Conservation (phyloP, 2,329 filamentous ascomycete genomes). For the Diaporthe aspalathi region DNA sequence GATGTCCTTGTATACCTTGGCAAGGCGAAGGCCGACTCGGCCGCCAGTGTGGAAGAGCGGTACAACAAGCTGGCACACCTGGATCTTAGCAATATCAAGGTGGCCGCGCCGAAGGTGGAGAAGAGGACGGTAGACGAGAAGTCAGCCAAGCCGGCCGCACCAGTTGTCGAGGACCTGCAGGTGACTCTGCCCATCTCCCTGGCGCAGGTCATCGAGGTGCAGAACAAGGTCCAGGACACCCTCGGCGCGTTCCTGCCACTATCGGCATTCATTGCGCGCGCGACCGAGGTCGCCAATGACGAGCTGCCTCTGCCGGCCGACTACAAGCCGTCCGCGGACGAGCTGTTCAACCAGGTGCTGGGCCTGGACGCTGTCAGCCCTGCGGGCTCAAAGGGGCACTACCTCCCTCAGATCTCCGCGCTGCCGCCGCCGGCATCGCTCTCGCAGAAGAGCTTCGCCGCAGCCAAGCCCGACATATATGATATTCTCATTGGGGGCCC, state of each 20-base stretch:
- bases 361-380: constrained; percentile 66
- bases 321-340: constrained; percentile 76
- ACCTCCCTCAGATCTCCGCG: constrained; percentile 78
- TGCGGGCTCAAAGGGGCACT: constrained; percentile 68
- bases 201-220: constrained; percentile 80
- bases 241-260: constrained; percentile 86
- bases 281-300: constrained; percentile 88
- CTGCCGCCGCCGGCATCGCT: constrained; percentile 59
- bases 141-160: constrained; percentile 52
- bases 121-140: constrained; percentile 49
- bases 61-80: constrained; percentile 84
- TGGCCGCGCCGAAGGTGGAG: constrained; percentile 66
- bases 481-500: constrained; percentile 74
- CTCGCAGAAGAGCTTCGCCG: constrained; percentile 50
- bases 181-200: constrained; percentile 83
- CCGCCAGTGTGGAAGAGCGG: constrained; percentile 75
- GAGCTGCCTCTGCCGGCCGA: constrained; percentile 77
- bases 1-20: constrained; percentile 94
- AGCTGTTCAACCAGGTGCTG: constrained; percentile 90
- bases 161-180: constrained; percentile 61
- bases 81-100: constrained; percentile 95
- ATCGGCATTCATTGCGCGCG: constrained; percentile 87
- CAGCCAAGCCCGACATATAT: constrained; percentile 79
- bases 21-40: constrained; percentile 77
- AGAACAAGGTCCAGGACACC: constrained; percentile 81